Evolutionary conservation across 371 early-diverging fungal species (phyloP), one percentile per base, ranked within the genome.

Genomic region (Apophysomyces trapeziformis): DNA sequence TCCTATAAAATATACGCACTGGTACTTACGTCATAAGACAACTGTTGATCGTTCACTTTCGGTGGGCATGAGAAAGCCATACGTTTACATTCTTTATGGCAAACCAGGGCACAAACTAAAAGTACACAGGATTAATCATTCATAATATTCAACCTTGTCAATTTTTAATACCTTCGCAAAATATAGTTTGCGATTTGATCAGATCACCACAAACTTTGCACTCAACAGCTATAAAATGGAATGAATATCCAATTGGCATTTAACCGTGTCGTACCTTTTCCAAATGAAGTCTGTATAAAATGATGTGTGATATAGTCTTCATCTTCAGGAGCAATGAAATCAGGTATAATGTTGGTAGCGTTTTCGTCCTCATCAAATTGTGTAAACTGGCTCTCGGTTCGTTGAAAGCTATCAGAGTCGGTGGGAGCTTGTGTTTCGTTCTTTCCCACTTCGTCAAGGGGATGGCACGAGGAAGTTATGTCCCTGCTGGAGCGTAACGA

Each of bases 161-260:
- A 26, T 26, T 26, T 26, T 26, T 26, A 26, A 26, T 63, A 77
- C 76, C 70, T 77, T 80, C 73, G 66, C 79, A 80, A 44, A 80
- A 75, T 2, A 75, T 62, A 4, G 68, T 71, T 14, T 70, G 50
- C 12, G 60, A 58, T 6, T 61, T 65, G 56, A 83, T 66, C 2
- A 68, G 18, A 39, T 72, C 72, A 37, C 67, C 68, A 43, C 83
- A 83, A 11, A 80, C 79, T 67, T 83, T 80, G 57, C 80, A 80
- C 37, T 70, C 76, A 18, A 77, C 66, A 9, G 44, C 77, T 79
- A 26, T 35, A 46, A 57, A 41, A 38, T 6, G 26, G 38, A 11
- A 36, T 35, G 57, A 41, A 0, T 56, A 41, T 63, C 6, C 35
- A 64, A 6, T 50, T 26, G 21, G 35, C 54, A 57, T 63, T 38